Conservation (phyloP, 768 basidiomycete genomes). For the Suillus tomentosus region DNA sequence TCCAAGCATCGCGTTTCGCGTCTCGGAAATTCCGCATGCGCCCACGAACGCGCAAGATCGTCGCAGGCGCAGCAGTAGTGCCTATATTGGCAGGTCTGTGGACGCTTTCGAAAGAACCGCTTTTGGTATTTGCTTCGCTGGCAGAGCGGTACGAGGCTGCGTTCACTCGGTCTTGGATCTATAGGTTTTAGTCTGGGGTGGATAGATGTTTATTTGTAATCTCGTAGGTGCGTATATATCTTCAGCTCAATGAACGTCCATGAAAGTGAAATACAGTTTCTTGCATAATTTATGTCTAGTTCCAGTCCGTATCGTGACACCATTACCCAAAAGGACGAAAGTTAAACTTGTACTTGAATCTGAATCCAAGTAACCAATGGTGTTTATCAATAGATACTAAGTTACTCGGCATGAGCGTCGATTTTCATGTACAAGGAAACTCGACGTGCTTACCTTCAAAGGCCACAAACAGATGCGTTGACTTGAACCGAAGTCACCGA, state of each 20-base stretch:
- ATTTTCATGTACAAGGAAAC: neutral
- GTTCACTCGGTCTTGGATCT: conserved; percentile 48
- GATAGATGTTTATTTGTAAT: neutral
- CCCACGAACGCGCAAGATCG: conserved; percentile 28
- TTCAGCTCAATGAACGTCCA: neutral
- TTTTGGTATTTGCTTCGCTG: conserved; percentile 54
- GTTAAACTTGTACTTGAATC: neutral
- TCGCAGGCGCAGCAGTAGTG: conserved; percentile 40
- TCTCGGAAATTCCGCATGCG: conserved; percentile 21
- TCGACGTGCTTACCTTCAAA: conserved; percentile 4
- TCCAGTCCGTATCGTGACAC: neutral
- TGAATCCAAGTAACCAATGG: neutral
- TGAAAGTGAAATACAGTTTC: neutral
- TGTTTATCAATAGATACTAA: neutral
- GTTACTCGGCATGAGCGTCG: neutral
- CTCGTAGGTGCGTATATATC: neutral
- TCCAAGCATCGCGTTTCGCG: conserved; percentile 53
- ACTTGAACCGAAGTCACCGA: conserved; percentile 46
- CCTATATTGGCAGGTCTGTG: conserved; percentile 61
- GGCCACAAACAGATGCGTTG: conserved; percentile 48
- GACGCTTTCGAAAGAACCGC: conserved; percentile 55
- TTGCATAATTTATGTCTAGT: neutral
- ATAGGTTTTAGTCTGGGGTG: conserved; percentile 36
- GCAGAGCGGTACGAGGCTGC: conserved; percentile 53
- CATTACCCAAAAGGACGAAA: neutral